These are phyloP conservation scores for Symbiodinium natans DNA, from an alignment of 73 alveolate genomes.

Conservation along the genomic window DNA sequence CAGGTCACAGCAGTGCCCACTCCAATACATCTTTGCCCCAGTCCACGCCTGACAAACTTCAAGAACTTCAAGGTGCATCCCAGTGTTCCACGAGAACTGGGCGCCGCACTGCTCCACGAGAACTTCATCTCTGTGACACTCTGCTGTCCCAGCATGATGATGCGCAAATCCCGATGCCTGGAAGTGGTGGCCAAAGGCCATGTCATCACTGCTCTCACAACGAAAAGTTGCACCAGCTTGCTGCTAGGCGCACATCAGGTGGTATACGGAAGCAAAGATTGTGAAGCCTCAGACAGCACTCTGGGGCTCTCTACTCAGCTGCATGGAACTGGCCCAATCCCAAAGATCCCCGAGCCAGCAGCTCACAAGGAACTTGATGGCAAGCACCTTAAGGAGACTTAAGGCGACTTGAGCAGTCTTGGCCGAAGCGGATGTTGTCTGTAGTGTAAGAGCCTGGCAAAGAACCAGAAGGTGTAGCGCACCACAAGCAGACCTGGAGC, in stretches of 20 bases:
- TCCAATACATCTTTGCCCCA: constrained; percentile 88
- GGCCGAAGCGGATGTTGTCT: not conserved
- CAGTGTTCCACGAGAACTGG: not conserved
- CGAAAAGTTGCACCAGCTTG: not conserved
- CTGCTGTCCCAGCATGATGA: constrained; percentile 90
- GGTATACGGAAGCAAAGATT: constrained; percentile 65
- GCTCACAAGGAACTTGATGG: constrained; percentile 57
- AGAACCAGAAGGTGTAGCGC: constrained; percentile 82
- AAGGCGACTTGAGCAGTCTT: not conserved
- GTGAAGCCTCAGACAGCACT: constrained; percentile 18
- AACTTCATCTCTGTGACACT: constrained; percentile 77
- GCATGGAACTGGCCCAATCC: not conserved
- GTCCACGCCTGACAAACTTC: constrained; percentile 26
- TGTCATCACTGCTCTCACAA: not conserved
- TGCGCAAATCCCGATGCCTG: constrained; percentile 59
- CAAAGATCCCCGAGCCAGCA: not conserved
- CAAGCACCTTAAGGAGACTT: constrained; percentile 18
- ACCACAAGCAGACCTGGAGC: constrained; percentile 45
- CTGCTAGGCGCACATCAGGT: constrained; percentile 22
- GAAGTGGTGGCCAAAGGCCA: not conserved
- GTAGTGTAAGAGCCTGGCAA: not conserved
- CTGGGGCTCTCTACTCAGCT: not conserved
- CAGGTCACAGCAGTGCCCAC: constrained; percentile 74
- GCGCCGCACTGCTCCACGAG: constrained; percentile 56
- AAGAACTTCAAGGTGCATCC: not conserved